Evolutionary conservation across 1,284 basidiomycete species (phyloP).

Genomic region (Rhodotorula mucilaginosa): DNA sequence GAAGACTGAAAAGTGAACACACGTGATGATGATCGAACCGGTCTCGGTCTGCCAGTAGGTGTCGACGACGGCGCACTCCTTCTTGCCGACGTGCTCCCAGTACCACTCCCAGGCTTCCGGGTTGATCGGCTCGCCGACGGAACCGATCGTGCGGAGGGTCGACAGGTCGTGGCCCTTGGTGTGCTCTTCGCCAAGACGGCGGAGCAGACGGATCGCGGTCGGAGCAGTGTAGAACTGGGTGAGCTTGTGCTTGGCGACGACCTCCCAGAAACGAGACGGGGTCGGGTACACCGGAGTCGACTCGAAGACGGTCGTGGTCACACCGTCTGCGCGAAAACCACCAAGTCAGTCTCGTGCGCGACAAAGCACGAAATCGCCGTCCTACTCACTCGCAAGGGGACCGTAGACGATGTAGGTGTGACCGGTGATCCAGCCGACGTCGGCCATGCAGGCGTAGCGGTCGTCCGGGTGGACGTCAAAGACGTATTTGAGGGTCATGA

Average conservation of each 20-base stretch:
- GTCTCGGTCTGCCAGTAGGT: constrained; percentile 86
- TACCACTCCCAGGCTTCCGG: constrained; percentile 99
- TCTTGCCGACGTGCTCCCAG: constrained; percentile 85
- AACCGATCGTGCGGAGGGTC: constrained; percentile 81
- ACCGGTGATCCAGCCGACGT: constrained; percentile 98
- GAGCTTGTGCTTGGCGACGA: constrained; percentile 86
- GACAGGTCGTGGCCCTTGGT: constrained; percentile 81
- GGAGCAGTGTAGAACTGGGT: constrained; percentile 92
- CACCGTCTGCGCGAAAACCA: constrained; percentile 59
- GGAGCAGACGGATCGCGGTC: constrained; percentile 80
- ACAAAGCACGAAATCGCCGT: no score
- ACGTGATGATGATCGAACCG: constrained; percentile 86
- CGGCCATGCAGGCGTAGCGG: constrained; percentile 93
- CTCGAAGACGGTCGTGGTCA: constrained; percentile 91
- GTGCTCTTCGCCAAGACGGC: constrained; percentile 81
- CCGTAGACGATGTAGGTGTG: constrained; percentile 98
- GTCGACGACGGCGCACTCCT: constrained; percentile 90
- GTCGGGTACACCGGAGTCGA: constrained; percentile 96
- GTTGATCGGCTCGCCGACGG: constrained; percentile 97
- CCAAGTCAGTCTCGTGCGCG: background rate
- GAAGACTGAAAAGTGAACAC: background rate
- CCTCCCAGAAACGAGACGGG: constrained; percentile 94
- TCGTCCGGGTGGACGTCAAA: constrained; percentile 83
- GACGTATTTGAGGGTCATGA: constrained; percentile 69
- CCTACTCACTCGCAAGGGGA: constrained; percentile 64